Base-by-base conservation (phyloP, 371 early-diverging fungal genomes). In the Homolaphlyctis polyrhiza region DNA sequence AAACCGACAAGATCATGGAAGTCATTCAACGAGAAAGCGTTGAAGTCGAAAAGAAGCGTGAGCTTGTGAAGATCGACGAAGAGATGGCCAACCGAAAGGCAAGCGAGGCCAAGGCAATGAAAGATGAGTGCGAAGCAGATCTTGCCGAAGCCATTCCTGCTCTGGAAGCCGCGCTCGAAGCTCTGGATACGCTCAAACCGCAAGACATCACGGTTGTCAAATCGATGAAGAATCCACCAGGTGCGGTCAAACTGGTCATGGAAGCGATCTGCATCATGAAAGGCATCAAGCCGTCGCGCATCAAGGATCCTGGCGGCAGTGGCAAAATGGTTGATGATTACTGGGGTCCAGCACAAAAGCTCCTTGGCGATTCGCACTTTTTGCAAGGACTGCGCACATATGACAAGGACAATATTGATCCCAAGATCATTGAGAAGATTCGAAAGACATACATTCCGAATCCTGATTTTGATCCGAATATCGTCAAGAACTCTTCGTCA, bases 181-280 rank as follows among this genome's bases (percentile, higher is more conserved):
- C 81, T 0, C 68, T 87, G 23, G 70, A 76, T 57, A 82, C 81
- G 2, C 66, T 87, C 29, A 83, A 81, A 60, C 86, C 86, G 6
- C 64, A 66, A 39, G 80, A 82, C 63, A 76, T 87, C 57, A 79
- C 81, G 5, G 73, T 82, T 32, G 80, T 87, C 25, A 87, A 82
- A 63, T 76, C 78, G 16, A 86, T 87, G 86, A 80, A 79, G 64
- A 83, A 76, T 61, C 87, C 87, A 5, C 86, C 86, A 1, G 76
- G 70, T 4, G 77, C 82, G 1, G 80, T 87, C 21, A 86, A 84
- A 66, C 60, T 80, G 21, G 79, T 81, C 28, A 80, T 87, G 77
- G 84, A 87, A 61, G 75, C 80, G 0, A 77, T 85, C 47, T 85
- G 81, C 69, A 73, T 80, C 36, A 76, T 87, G 81, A 73, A 80